Evolutionary conservation across 306 rosid species (phyloP).

Genomic region (Quillaja saponaria): DNA sequence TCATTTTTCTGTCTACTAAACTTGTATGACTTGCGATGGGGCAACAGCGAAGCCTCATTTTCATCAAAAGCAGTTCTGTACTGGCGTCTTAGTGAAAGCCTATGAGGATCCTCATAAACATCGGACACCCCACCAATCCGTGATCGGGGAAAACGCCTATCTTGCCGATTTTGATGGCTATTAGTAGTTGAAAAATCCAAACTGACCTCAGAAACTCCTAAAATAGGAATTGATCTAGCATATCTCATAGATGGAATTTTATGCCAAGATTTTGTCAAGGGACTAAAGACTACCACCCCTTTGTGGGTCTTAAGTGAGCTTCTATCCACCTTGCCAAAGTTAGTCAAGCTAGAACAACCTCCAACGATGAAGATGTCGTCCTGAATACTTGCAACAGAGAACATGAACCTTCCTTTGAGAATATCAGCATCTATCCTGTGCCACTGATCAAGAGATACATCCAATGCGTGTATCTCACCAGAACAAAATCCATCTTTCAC

Average conservation of each 20-base stretch:
- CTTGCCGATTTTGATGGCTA: conserved; percentile 73
- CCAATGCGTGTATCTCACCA: conserved; percentile 88
- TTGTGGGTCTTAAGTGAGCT: conserved; percentile 93
- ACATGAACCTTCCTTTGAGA: conserved; percentile 91
- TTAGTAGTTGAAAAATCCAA: conserved; percentile 60
- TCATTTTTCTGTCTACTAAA: conserved; percentile 70
- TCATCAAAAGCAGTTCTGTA: conserved; percentile 58
- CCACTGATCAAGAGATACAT: conserved; percentile 79
- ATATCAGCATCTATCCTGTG: conserved; percentile 75
- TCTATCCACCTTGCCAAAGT: conserved; percentile 85
- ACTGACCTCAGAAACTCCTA: conserved; percentile 78
- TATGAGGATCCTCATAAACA: conserved; percentile 96
- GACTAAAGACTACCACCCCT: conserved; percentile 84
- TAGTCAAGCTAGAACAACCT: conserved; percentile 93
- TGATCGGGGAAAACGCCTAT: conserved; percentile 71
- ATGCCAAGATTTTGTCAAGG: conserved; percentile 86
- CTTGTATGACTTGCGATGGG: conserved; percentile 67
- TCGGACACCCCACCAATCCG: conserved; percentile 81
- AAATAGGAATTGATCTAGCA: conserved; percentile 82
- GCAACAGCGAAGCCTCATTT: conserved; percentile 52
- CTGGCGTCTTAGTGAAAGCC: conserved; percentile 88
- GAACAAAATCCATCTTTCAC: conserved; percentile 94
- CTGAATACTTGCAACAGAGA: conserved; percentile 72
- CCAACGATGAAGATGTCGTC: conserved; percentile 89
- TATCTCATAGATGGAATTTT: conserved; percentile 86